Conservation (phyloP, 2,329 filamentous ascomycete species). For the Colletotrichum cordylinicola region DNA sequence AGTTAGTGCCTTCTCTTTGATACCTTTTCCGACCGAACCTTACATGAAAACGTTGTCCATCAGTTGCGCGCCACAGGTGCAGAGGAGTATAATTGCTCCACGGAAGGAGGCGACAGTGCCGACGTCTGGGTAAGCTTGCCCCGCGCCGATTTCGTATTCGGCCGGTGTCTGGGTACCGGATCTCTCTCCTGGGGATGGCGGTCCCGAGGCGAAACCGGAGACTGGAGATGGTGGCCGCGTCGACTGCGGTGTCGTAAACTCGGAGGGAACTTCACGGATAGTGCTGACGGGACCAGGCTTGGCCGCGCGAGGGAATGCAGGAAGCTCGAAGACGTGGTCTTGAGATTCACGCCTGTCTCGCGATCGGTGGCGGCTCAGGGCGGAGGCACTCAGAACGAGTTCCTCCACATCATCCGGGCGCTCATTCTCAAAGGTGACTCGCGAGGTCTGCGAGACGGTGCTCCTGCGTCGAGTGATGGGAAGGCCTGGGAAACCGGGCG, state of each 20-base stretch:
- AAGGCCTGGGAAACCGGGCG: background rate
- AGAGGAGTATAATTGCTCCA: background rate
- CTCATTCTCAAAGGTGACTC: slow-evolving; percentile 1
- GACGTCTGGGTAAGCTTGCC: slow-evolving; percentile 10
- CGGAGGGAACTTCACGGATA: slow-evolving; percentile 9
- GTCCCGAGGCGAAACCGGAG: background rate
- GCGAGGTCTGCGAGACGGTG: slow-evolving; percentile 7
- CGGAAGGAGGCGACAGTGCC: slow-evolving; percentile 11
- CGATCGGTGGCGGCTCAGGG: background rate
- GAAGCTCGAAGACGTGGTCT: slow-evolving; percentile 6
- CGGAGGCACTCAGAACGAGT: background rate
- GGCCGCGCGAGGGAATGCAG: background rate
- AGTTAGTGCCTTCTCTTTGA: background rate
- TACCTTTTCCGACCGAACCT: background rate
- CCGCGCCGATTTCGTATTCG: background rate
- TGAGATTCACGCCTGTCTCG: slow-evolving; percentile 8
- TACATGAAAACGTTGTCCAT: slow-evolving; percentile 13
- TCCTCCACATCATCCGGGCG: background rate
- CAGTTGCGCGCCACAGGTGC: slow-evolving; percentile 7
- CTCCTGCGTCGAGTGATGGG: slow-evolving; percentile 1
- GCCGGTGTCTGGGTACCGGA: background rate
- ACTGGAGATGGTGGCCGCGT: slow-evolving; percentile 9
- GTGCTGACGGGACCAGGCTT: slow-evolving; percentile 14
- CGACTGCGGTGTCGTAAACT: slow-evolving; percentile 8
- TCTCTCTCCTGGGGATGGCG: background rate